Conservation (phyloP, 176 grass and related monocot genomes). For the maize (Zea mays) region DNA sequence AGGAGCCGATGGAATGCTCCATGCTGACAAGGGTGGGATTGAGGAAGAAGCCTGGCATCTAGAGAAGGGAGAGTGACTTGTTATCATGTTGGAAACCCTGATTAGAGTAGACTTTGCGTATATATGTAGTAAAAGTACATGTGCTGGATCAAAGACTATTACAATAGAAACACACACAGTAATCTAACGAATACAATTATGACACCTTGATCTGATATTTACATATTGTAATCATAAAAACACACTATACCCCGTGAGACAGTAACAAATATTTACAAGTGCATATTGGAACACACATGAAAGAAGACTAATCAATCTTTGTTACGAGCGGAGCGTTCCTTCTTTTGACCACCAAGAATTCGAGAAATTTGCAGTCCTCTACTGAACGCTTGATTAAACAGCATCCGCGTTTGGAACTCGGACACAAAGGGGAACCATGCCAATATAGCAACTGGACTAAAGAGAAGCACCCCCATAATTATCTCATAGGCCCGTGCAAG, state of each 20-base stretch:
- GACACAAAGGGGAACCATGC: conserved; percentile 92
- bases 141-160: too few relatives aligned
- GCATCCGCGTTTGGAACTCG: conserved; percentile 87
- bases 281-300: background rate
- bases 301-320: conserved; percentile 57
- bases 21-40: too few relatives aligned
- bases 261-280: conserved; percentile 19
- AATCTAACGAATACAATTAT: background rate
- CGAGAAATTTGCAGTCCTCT: conserved; percentile 91
- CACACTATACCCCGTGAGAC: conserved; percentile 4
- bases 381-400: conserved; percentile 94
- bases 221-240: conserved; percentile 12
- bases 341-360: conserved; percentile 83
- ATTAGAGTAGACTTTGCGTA: too few relatives aligned
- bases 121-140: too few relatives aligned
- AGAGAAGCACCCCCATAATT: conserved; percentile 72
- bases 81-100: too few relatives aligned
- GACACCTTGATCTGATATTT: background rate
- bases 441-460: conserved; percentile 68
- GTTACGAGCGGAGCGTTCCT: conserved; percentile 47
- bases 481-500: conserved; percentile 81
- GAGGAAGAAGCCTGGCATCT: too few relatives aligned
- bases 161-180: too few relatives aligned
- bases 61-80: too few relatives aligned
- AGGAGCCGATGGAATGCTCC: too few relatives aligned